phyloP scores from a whole-genome alignment of 495 filamentous ascomycete species.

The Neurospora sp. region DNA sequence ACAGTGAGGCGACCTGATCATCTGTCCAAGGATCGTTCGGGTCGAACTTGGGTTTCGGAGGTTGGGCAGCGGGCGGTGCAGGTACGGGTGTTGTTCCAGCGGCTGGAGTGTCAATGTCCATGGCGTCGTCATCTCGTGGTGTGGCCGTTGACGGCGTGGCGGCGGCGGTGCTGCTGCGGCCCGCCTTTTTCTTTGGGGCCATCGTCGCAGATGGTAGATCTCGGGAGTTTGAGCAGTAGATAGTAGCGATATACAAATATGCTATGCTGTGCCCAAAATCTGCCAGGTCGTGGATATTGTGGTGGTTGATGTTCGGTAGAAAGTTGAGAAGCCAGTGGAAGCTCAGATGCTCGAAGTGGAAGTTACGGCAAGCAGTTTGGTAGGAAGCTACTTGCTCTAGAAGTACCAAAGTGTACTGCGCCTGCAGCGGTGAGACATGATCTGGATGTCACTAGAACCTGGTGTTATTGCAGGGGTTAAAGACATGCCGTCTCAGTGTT shows the following conservation, averaged over 20 bases:
- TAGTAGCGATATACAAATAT: neutral
- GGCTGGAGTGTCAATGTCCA: constrained; percentile 41
- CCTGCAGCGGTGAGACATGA: neutral
- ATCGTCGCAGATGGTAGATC: constrained; percentile 29
- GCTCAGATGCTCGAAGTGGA: neutral
- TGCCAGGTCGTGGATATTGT: neutral
- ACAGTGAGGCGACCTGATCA: constrained; percentile 82
- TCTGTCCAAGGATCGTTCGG: constrained; percentile 81
- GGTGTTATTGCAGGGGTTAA: neutral
- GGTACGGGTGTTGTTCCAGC: constrained; percentile 32
- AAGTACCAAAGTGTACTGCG: neutral
- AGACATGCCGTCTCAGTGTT: neutral
- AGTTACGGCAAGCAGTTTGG: neutral
- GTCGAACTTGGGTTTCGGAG: constrained; percentile 11
- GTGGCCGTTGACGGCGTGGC: constrained; percentile 26
- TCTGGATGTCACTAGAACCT: neutral
- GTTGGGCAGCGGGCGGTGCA: constrained; percentile 18
- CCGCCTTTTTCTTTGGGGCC: constrained; percentile 62
- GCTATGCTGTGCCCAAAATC: neutral
- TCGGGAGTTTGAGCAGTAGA: neutral
- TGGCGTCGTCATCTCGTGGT: constrained; percentile 39
- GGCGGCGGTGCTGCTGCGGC: constrained; percentile 27
- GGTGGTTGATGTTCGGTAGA: neutral
- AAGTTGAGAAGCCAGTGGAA: neutral
- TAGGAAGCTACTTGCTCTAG: neutral